Evolutionary conservation across 768 basidiomycete genomes (phyloP).

Genomic region (Auriscalpium microsporum): DNA sequence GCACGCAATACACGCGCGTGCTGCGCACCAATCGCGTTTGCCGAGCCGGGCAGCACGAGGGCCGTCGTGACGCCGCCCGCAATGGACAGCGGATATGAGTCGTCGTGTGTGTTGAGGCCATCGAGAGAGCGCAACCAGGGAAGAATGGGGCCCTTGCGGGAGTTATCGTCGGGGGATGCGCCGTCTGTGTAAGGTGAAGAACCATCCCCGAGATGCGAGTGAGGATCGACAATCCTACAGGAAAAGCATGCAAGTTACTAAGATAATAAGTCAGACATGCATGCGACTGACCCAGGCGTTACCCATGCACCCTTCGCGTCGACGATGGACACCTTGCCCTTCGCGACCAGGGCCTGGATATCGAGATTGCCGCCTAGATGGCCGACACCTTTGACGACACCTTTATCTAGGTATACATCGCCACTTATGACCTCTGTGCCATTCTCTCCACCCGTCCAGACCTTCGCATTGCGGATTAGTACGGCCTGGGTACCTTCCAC

Average conservation of each 20-base stretch:
- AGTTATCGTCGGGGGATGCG: slow-evolving; percentile 33
- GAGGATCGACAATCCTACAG: slow-evolving; percentile 35
- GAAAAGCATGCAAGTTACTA: not conserved
- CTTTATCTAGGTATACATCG: slow-evolving; percentile 63
- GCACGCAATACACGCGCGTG: slow-evolving; percentile 1
- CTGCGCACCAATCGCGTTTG: slow-evolving; percentile 49
- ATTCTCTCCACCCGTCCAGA: slow-evolving; percentile 74
- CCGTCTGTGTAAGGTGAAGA: slow-evolving; percentile 21
- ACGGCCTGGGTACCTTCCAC: slow-evolving; percentile 53
- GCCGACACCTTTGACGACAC: slow-evolving; percentile 56
- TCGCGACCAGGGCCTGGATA: slow-evolving; percentile 6
- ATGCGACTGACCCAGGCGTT: slow-evolving; percentile 49
- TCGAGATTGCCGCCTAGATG: slow-evolving; percentile 24
- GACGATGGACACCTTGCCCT: slow-evolving; percentile 31
- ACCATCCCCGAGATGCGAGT: slow-evolving; percentile 39
- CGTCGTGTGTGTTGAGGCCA: slow-evolving; percentile 75
- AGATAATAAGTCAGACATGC: not conserved
- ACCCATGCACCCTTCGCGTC: slow-evolving; percentile 69
- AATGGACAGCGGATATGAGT: slow-evolving; percentile 58
- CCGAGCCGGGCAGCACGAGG: slow-evolving; percentile 68
- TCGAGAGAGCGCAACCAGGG: slow-evolving; percentile 76
- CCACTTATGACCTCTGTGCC: slow-evolving; percentile 59
- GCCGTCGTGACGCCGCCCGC: slow-evolving; percentile 76
- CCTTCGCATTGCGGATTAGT: slow-evolving; percentile 63
- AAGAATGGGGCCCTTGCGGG: slow-evolving; percentile 32